Evolutionary conservation across 2,329 filamentous ascomycete species (phyloP).

Genomic region (Cordyceps cateniannulata): DNA sequence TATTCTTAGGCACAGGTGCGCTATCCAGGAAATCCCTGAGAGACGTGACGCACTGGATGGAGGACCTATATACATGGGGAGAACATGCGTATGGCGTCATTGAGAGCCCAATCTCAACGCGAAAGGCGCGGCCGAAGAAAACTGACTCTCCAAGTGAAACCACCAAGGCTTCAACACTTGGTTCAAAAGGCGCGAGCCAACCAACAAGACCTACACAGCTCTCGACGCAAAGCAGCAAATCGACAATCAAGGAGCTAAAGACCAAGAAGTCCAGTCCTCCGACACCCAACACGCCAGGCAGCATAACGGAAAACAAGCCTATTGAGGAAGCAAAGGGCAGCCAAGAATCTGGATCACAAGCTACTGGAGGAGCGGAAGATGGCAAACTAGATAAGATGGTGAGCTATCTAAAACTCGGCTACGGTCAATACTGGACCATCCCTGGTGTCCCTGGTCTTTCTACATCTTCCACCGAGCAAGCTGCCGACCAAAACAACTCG

Average conservation of each 20-base stretch:
- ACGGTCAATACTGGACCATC: slow-evolving; percentile 60
- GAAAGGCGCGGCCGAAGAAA: slow-evolving; percentile 40
- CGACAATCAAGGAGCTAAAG: neutral
- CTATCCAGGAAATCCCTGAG: slow-evolving; percentile 65
- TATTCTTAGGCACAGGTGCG: slow-evolving; percentile 76
- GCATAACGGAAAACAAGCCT: neutral
- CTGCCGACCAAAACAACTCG: slow-evolving; percentile 13
- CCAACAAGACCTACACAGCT: neutral
- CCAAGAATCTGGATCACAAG: neutral
- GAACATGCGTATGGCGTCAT: slow-evolving; percentile 78
- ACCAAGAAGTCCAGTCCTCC: neutral
- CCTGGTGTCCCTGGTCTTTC: slow-evolving; percentile 21
- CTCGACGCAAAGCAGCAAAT: neutral
- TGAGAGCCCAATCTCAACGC: slow-evolving; percentile 66
- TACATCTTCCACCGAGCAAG: slow-evolving; percentile 3
- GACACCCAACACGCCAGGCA: neutral
- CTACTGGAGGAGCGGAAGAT: slow-evolving; percentile 22
- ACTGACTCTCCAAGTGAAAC: neutral
- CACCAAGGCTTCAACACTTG: neutral
- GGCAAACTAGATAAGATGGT: slow-evolving; percentile 49
- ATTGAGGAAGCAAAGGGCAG: neutral
- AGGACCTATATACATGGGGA: slow-evolving; percentile 79
- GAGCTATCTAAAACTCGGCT: slow-evolving; percentile 60
- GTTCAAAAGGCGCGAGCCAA: neutral
- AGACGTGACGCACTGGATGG: slow-evolving; percentile 77